These are phyloP conservation scores for Gnetum montanum DNA, from an alignment of 75 land plant genomes.

Conservation along the genomic window DNA sequence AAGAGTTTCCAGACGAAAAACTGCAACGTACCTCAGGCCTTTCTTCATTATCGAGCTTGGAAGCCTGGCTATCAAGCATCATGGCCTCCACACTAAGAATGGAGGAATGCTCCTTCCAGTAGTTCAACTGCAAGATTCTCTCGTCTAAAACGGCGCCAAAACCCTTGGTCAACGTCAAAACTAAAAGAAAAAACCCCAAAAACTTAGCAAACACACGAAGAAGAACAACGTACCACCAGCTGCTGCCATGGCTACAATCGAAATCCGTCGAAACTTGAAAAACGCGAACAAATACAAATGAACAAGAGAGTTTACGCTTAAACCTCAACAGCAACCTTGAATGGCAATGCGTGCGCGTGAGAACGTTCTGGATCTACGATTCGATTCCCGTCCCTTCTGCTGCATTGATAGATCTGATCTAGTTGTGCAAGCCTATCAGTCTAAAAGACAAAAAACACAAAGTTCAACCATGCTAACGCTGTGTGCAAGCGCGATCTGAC, in stretches of 20 bases:
- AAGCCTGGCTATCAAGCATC: conserved; percentile 43
- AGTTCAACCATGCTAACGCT: too few relatives aligned
- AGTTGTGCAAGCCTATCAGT: too few relatives aligned
- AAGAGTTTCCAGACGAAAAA: too few relatives aligned
- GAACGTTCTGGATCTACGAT: conserved; percentile 56
- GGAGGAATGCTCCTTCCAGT: conserved; percentile 45
- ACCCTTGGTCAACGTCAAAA: background rate
- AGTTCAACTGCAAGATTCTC: conserved; percentile 19
- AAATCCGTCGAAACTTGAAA: background rate
- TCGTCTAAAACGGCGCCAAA: conserved; percentile 9
- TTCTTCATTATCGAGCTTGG: conserved; percentile 39
- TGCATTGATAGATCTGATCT: too few relatives aligned
- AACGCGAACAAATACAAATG: background rate
- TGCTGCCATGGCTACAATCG: background rate
- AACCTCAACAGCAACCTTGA: conserved; percentile 42
- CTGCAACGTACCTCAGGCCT: conserved; percentile 46
- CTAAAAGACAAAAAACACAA: too few relatives aligned
- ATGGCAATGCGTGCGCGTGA: conserved; percentile 64
- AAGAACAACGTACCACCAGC: background rate
- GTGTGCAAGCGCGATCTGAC: too few relatives aligned
- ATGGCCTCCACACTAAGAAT: conserved; percentile 33
- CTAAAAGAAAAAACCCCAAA: background rate
- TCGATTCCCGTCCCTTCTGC: conserved; percentile 33
- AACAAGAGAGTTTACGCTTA: too few relatives aligned
- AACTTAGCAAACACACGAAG: background rate